A percentile compares a stretch with the other conserved stretches of the same genome.
Conservation (phyloP, 495 filamentous ascomycete species). For the Patellaria atrata region DNA sequence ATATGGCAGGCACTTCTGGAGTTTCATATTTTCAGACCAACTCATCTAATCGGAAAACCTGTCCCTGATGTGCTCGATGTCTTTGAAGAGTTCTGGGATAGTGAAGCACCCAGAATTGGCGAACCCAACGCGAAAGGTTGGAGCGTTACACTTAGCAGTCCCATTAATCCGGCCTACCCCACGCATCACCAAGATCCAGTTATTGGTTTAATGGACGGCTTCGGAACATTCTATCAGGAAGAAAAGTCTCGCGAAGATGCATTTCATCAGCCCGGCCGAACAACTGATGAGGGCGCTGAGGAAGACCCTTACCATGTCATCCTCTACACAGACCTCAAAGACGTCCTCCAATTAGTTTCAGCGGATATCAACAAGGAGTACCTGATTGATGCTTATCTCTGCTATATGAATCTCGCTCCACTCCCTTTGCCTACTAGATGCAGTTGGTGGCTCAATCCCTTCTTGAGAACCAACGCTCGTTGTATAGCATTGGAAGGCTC, state of each 20-base stretch:
- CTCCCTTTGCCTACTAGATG: constrained; percentile 16
- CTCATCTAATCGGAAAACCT: constrained; percentile 6
- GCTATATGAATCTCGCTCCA: constrained; percentile 57
- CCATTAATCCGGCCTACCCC: constrained; percentile 5
- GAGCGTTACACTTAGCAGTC: constrained; percentile 35
- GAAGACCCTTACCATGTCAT: constrained; percentile 71
- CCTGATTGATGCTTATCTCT: constrained; percentile 51
- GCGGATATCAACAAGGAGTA: constrained; percentile 13
- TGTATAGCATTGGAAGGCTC: no score
- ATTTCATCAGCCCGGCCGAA: constrained; percentile 49
- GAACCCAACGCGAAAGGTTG: constrained; percentile 61
- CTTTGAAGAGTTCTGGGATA: constrained; percentile 77
- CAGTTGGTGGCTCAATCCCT: no score
- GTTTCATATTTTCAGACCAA: constrained; percentile 47
- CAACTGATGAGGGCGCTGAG: constrained; percentile 45
- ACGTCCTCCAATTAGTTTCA: constrained; percentile 36
- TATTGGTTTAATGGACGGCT: constrained; percentile 10
- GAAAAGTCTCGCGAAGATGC: constrained; percentile 38
- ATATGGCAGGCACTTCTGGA: constrained; percentile 79
- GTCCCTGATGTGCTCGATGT: constrained; percentile 24
- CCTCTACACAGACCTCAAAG: constrained; percentile 60
- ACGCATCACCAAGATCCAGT: constrained; percentile 11
- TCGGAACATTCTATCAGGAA: constrained; percentile 43
- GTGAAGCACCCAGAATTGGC: constrained; percentile 65
- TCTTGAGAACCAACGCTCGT: no score